Evolutionary conservation across 2,329 filamentous ascomycete genomes (phyloP).

Genomic region (Hirsutella minnesotensis): DNA sequence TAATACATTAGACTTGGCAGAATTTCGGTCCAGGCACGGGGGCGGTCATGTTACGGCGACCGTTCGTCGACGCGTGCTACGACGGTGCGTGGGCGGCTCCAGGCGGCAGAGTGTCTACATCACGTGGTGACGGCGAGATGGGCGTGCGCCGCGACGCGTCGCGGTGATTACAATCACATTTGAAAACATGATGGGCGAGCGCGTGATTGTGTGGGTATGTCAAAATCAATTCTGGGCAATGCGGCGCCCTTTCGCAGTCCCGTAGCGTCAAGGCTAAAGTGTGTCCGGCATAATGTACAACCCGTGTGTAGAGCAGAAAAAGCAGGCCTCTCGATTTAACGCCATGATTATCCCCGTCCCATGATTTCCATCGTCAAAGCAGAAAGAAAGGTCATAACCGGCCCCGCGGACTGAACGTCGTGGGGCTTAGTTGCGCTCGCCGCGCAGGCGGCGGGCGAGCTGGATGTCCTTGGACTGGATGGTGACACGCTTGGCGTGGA

Average conservation of each 20-base stretch:
- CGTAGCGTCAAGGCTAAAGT: not conserved
- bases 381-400: slow-evolving; percentile 22
- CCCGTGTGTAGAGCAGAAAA: slow-evolving; percentile 23
- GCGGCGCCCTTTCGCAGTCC: not conserved
- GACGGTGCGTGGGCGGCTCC: too few species aligned
- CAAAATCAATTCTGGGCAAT: slow-evolving; percentile 1
- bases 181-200: not conserved
- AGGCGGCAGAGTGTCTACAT: too few species aligned
- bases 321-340: slow-evolving; percentile 28
- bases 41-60: too few species aligned
- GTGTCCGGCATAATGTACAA: slow-evolving; percentile 28
- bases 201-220: too few species aligned
- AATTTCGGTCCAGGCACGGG: too few species aligned
- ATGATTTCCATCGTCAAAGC: slow-evolving; percentile 25
- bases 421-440: slow-evolving; percentile 67
- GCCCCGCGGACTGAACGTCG: not conserved
- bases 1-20: too few species aligned
- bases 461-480: slow-evolving; percentile 98
- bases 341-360: slow-evolving; percentile 32
- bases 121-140: too few species aligned
- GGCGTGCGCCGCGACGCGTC: not conserved
- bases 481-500: slow-evolving; percentile 98
- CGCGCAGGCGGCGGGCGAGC: slow-evolving; percentile 86
- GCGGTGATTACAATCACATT: not conserved
- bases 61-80: too few species aligned